Percentiles rank a stretch among this genome's conserved stretches.
phyloP scores from a whole-genome alignment of 495 filamentous ascomycete genomes.

The Hypoxylon lenormandii region DNA sequence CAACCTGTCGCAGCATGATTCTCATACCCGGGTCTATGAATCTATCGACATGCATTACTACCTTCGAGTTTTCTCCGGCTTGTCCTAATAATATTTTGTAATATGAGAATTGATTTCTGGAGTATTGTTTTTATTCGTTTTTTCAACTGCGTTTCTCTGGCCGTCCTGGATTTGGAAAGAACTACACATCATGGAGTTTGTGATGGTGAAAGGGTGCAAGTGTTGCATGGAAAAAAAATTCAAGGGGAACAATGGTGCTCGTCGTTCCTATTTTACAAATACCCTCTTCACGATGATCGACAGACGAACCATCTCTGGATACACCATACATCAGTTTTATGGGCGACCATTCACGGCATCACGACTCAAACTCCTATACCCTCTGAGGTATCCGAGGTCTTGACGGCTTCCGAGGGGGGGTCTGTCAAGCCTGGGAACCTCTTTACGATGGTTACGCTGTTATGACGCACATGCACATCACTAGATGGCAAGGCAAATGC shows the following conservation, averaged over 20 bases:
- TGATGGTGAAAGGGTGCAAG: slow-evolving; percentile 44
- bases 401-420: slow-evolving; percentile 38
- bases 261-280: slow-evolving; percentile 48
- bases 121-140: slow-evolving; percentile 37
- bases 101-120: slow-evolving; percentile 49
- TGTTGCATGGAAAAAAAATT: slow-evolving; percentile 46
- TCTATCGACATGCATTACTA: slow-evolving; percentile 33
- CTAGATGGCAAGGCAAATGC: slow-evolving; percentile 49
- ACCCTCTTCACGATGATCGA: slow-evolving; percentile 52
- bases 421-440: slow-evolving; percentile 44
- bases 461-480: slow-evolving; percentile 54
- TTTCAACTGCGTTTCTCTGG: slow-evolving; percentile 38
- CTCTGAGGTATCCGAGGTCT: slow-evolving; percentile 48
- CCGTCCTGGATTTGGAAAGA: slow-evolving; percentile 45
- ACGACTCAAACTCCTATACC: slow-evolving; percentile 56
- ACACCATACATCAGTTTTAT: slow-evolving; percentile 54
- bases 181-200: slow-evolving; percentile 48
- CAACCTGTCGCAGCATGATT: slow-evolving; percentile 32
- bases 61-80: slow-evolving; percentile 9
- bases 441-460: slow-evolving; percentile 55
- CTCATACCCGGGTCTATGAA: slow-evolving; percentile 24
- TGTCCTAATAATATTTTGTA: slow-evolving; percentile 49
- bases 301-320: slow-evolving; percentile 53
- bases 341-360: slow-evolving; percentile 55
- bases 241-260: slow-evolving; percentile 43